phyloP scores from a whole-genome alignment of 2,329 filamentous ascomycete species.

The Exophiala viscosa region DNA sequence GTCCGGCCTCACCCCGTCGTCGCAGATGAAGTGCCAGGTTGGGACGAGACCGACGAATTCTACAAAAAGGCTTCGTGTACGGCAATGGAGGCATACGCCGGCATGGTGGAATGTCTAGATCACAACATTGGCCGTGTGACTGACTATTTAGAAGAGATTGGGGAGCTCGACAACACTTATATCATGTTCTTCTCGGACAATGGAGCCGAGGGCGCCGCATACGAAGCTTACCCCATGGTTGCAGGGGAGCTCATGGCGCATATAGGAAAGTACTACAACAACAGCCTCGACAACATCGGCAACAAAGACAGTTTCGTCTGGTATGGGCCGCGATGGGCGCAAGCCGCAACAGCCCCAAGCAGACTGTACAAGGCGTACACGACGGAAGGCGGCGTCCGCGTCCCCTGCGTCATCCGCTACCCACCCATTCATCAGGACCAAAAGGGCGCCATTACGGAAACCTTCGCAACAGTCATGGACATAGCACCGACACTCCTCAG shows the following conservation, averaged over 20 bases:
- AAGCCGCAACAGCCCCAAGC: conserved; percentile 45
- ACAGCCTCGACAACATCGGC: conserved; percentile 47
- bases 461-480: conserved; percentile 51
- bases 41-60: conserved; percentile 38
- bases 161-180: conserved; percentile 49
- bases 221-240: conserved; percentile 45
- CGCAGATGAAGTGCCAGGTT: conserved; percentile 41
- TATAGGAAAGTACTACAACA: conserved; percentile 48
- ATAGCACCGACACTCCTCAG: conserved; percentile 46
- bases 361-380: conserved; percentile 34
- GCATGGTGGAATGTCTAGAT: conserved; percentile 50
- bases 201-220: conserved; percentile 47
- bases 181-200: conserved; percentile 51
- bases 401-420: conserved; percentile 37
- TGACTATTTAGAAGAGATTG: conserved; percentile 43
- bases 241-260: conserved; percentile 41
- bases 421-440: conserved; percentile 22
- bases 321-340: conserved; percentile 50
- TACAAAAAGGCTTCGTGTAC: conserved; percentile 41
- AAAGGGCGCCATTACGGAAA: conserved; percentile 28
- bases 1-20: conserved; percentile 44
- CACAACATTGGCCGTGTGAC: conserved; percentile 45
- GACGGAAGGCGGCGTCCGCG: conserved; percentile 36
- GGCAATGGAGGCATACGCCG: conserved; percentile 51
- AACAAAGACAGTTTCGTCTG: conserved; percentile 47